Percentiles rank a stretch among this genome's conserved stretches.
Evolutionary conservation across 257 asterid species (phyloP).

Genomic region (Cinchona pubescens): DNA sequence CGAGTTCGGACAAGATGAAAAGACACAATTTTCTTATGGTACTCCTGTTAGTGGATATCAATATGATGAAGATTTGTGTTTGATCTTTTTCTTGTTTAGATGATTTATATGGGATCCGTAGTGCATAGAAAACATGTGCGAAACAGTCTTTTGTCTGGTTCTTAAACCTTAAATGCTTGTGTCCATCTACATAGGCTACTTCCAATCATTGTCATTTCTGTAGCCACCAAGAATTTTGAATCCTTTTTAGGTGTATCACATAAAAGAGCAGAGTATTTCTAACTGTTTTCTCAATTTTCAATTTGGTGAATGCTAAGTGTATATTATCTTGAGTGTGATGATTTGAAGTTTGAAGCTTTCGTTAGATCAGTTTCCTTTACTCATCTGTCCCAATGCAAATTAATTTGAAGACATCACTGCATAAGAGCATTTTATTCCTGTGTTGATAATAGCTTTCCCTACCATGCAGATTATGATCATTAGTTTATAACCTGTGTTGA

Average conservation of each 20-base stretch:
- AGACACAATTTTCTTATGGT: not conserved
- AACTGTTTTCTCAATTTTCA: not conserved
- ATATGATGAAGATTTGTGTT: not conserved
- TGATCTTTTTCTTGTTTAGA: not conserved
- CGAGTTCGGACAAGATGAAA: not conserved
- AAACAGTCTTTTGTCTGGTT: not conserved
- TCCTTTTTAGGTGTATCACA: not conserved
- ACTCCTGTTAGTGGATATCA: not conserved
- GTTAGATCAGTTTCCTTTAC: not conserved
- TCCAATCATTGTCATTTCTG: not conserved
- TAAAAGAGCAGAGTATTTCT: not conserved
- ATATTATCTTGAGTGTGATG: too few species aligned
- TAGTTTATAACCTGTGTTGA: slow-evolving; percentile 15
- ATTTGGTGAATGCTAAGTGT: not conserved
- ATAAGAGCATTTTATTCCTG: not conserved
- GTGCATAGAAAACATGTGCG: not conserved
- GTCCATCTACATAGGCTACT: not conserved
- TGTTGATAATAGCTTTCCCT: not conserved
- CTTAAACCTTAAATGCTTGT: not conserved
- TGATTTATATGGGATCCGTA: not conserved
- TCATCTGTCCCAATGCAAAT: not conserved
- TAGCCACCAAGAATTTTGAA: not conserved
- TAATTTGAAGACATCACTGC: not conserved
- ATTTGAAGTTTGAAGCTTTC: not conserved
- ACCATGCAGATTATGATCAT: slow-evolving; percentile 8